Base-by-base conservation (phyloP, 805 yeast species). In the Scheffersomyces coipomensis region DNA sequence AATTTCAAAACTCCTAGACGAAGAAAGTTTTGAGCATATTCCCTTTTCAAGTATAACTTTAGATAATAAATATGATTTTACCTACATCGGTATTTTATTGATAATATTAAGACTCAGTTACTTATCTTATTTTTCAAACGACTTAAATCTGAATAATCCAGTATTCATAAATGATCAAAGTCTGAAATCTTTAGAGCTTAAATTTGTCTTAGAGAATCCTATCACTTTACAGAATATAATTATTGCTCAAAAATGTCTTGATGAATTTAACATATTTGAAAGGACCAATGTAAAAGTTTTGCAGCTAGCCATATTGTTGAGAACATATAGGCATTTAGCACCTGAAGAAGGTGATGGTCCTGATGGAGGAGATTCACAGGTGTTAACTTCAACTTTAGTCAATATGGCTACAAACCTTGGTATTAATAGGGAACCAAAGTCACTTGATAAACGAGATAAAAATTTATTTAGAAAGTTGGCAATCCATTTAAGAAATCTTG, bases 171-270 rank as follows among this genome's bases (percentile, higher is more conserved):
- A 44, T 2, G 64, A 58, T 29, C 55, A 62, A 18, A 44, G 55
- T 9, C 58, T 52, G 1, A 43, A 50, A 24, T 51, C 55, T 13
- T 52, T 49, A 30, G 53, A 48, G 39, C 48, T 56, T 55, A 49
- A 62, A 44, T 75, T 65, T 46, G 56, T 81, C n/a, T 47, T 76
- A 37, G 47, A 57, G 1, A 61, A 73, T 42, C 81, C 81, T 3
- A 64, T 79, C 16, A 68, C 70, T 12, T 56, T 66, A 32, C 69
- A 71, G 15, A 63, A 59, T 16, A 63, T 76, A 26, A 71, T 62
- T 36, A 72, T 73, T 18, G 82, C 85, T 0, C 77, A 76, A 44
- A 55, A 68, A 44, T 80, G 85, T 48, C 52, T 80, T 32, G 73
- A 76, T 41, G 81, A 76, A 45, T 79, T 80, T 55, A 73, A 72